Percentiles rank a stretch among this genome's conserved stretches.
Evolutionary conservation across 129 eudicot genomes (phyloP).

Genomic region (Silybum marianum): DNA sequence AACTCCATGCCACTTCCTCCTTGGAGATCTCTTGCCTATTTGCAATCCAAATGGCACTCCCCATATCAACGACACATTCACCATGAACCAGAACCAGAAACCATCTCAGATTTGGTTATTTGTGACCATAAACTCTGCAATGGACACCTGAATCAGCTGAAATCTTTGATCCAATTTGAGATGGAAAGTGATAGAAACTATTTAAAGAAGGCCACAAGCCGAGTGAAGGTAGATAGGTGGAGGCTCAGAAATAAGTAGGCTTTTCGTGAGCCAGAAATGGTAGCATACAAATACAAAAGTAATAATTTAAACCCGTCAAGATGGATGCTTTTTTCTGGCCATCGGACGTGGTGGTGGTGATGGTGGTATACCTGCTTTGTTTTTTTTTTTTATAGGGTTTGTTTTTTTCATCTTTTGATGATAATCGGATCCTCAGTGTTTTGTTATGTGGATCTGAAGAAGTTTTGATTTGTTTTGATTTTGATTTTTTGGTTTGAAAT

Average conservation of each 20-base stretch:
- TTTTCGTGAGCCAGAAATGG: background rate
- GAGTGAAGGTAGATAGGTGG: conserved; percentile 52
- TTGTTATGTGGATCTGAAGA: conserved; percentile 49
- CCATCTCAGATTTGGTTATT: background rate
- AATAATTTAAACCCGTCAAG: conserved; percentile 29
- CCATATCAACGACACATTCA: conserved; percentile 47
- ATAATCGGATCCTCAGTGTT: conserved; percentile 44
- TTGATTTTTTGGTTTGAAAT: background rate
- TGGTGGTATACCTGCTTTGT: conserved; percentile 31
- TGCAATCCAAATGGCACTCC: conserved; percentile 89
- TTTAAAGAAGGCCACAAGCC: conserved; percentile 49
- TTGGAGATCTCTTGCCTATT: conserved; percentile 81
- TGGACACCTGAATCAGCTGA: conserved; percentile 66
- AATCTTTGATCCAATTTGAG: conserved; percentile 58
- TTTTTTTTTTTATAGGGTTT: conserved; percentile 9
- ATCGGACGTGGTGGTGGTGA: conserved; percentile 37
- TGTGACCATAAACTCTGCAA: conserved; percentile 57
- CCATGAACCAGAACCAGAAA: conserved; percentile 35
- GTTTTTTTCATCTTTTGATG: conserved; percentile 33
- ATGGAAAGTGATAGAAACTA: conserved; percentile 49
- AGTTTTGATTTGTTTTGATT: conserved; percentile 29
- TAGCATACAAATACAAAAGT: background rate
- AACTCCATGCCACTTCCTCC: conserved; percentile 97
- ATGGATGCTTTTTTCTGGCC: conserved; percentile 45
- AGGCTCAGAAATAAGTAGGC: conserved; percentile 30